Percentiles rank a stretch among this genome's conserved stretches.
Evolutionary conservation across 2,329 filamentous ascomycete species (phyloP).

Genomic region (Stachybotrys chlorohalonatus): DNA sequence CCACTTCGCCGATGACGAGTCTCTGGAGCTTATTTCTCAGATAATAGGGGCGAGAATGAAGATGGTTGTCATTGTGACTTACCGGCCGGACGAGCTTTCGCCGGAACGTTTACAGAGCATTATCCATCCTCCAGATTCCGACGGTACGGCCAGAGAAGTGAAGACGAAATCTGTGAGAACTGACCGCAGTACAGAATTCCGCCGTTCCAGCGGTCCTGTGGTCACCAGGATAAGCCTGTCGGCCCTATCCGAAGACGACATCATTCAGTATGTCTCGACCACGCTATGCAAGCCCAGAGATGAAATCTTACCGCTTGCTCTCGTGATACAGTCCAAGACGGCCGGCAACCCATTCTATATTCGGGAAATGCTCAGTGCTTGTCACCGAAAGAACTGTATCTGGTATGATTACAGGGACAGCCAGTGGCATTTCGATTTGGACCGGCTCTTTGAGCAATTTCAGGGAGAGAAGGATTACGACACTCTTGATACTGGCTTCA

Average conservation of each 20-base stretch:
- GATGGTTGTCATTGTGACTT: constrained; percentile 74
- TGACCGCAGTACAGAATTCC: constrained; percentile 26
- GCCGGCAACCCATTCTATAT: constrained; percentile 87
- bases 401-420: constrained; percentile 84
- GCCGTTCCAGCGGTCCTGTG: constrained; percentile 38
- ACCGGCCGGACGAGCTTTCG: constrained; percentile 56
- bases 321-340: constrained; percentile 83
- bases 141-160: constrained; percentile 27
- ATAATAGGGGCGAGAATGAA: constrained; percentile 72
- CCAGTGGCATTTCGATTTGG: constrained; percentile 77
- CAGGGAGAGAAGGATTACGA: constrained; percentile 69
- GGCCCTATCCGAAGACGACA: constrained; percentile 70
- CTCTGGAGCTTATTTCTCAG: constrained; percentile 70
- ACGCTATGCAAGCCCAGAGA: constrained; percentile 68
- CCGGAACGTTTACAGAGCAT: constrained; percentile 45
- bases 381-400: constrained; percentile 77
- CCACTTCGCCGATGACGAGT: constrained; percentile 85
- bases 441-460: constrained; percentile 79
- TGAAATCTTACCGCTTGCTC: constrained; percentile 66
- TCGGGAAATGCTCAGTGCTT: constrained; percentile 80
- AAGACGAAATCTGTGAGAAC: constrained; percentile 1
- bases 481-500: constrained; percentile 73
- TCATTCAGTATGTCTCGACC: constrained; percentile 70
- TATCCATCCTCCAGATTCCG: constrained; percentile 42
- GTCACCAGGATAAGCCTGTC: constrained; percentile 63